These are phyloP conservation scores for Marsdenia floribunda DNA, from an alignment of 257 asterid genomes.

Conservation along the genomic window DNA sequence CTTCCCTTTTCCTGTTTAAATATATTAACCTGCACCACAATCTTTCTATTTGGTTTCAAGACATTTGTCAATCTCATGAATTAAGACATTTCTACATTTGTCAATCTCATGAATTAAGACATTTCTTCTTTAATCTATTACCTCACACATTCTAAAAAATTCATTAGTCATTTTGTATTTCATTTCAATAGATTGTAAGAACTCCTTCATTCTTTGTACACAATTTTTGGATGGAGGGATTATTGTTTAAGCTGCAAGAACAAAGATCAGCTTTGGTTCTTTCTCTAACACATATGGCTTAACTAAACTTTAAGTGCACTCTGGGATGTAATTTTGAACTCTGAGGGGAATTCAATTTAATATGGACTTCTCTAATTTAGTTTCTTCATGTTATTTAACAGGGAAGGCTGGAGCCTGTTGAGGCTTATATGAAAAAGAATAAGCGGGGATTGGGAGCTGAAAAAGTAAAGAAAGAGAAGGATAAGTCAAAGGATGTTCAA, in stretches of 20 bases:
- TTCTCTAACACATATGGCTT: background rate
- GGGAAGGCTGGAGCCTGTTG: slow-evolving; percentile 91
- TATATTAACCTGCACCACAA: too few species aligned
- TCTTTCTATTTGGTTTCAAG: too few species aligned
- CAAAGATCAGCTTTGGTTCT: background rate
- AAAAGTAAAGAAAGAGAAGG: slow-evolving; percentile 36
- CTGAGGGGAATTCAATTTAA: background rate
- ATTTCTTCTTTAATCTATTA: too few species aligned
- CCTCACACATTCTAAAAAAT: too few species aligned
- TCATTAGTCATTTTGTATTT: background rate
- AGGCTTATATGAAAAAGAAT: slow-evolving; percentile 57
- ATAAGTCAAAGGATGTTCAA: slow-evolving; percentile 17
- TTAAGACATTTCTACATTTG: too few species aligned
- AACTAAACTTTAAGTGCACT: background rate
- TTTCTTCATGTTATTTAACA: slow-evolving; percentile 26
- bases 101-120: too few species aligned
- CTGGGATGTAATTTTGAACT: background rate
- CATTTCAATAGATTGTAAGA: background rate
- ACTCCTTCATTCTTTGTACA: background rate
- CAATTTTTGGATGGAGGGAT: background rate
- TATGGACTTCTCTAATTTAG: slow-evolving; percentile 9
- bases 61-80: too few species aligned
- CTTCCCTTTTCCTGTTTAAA: too few species aligned
- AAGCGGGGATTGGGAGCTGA: slow-evolving; percentile 90
- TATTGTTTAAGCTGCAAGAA: background rate